Evolutionary conservation across 768 basidiomycete genomes (phyloP).

Genomic region (Steccherinum ochraceum): DNA sequence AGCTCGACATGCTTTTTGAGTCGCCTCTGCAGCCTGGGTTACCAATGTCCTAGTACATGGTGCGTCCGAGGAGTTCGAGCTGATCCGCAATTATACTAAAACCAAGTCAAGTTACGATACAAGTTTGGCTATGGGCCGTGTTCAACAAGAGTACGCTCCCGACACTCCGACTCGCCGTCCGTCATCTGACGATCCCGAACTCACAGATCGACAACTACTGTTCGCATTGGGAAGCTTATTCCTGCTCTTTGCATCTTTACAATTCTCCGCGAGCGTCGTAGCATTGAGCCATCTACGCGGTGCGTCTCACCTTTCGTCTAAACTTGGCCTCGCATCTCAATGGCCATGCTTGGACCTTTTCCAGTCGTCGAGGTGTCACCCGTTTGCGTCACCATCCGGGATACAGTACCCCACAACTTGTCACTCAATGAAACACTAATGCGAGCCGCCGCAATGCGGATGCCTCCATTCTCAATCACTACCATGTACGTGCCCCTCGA

Average conservation of each 20-base stretch:
- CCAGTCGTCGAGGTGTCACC: constrained; percentile 5
- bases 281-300: constrained; percentile 3
- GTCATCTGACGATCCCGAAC: too few species aligned
- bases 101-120: constrained; percentile 5
- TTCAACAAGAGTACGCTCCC: constrained; percentile 6
- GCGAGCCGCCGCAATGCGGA: neutral
- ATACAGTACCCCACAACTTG: neutral
- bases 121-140: constrained; percentile 11
- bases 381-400: constrained; percentile 2
- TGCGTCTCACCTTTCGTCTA: neutral
- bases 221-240: constrained; percentile 4
- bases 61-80: neutral
- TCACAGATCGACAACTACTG: constrained; percentile 6
- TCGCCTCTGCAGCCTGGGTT: constrained; percentile 6
- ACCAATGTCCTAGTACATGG: constrained; percentile 11
- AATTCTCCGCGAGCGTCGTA: constrained; percentile 1
- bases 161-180: too few species aligned
- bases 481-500: neutral
- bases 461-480: neutral
- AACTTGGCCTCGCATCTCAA: too few species aligned
- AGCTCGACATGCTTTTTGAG: too few species aligned
- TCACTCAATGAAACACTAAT: neutral
- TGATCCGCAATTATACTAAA: neutral
- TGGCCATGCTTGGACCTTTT: neutral
- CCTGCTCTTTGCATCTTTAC: constrained; percentile 2